Base-by-base conservation (phyloP, 768 basidiomycete genomes). In the Russula sp. region DNA sequence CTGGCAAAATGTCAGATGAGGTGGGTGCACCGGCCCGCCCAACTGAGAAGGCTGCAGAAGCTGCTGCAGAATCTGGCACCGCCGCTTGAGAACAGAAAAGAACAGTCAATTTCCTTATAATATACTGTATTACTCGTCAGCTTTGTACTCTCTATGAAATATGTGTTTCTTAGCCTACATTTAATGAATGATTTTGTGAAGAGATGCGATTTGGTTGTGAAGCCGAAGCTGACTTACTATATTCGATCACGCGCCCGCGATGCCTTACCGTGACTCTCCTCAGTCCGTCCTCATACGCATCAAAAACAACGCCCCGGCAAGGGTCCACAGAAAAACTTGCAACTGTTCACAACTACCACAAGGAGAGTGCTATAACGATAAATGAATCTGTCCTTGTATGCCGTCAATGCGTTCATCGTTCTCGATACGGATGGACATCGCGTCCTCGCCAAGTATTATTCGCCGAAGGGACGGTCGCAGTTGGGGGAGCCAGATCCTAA, bases 341-440 rank as follows among this genome's bases (percentile, higher is more conserved):
- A 42, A 22, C 24, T 22, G 10, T 11, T 10, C 10, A 48, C n/a
- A 24, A 11, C 34, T 38, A 26, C 36, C 2, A 34, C 13, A 49
- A 42, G 24, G 22, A 26, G 16, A 30, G 14, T 5, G 1, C 2
- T 14, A n/a, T n/a, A 34, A n/a, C 5, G 32, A 24, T 14, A 49
- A 22, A 75, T 86, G 87, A 97, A 96, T 73, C 79, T 97, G 57
- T 88, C 94, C 9, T 80, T 99, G 51, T 95, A 98, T 79, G 88
- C 88, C 70, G 79, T 95, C 63, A 84, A 88, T 52, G 92, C 88
- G 0, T 90, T 98, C 75, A 73, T 99, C 67, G 86, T 98, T 72
- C 87, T 98, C 70, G 97, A 99, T 80, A 80, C 87, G n/a, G 95
- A 98, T 70, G 95, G 95, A 24, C 88, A 92, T 72, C 90, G 97